A percentile compares a stretch with the other conserved stretches of the same genome.
Evolutionary conservation across 148 eudicot species (phyloP).

Genomic region (Silene uniflora): DNA sequence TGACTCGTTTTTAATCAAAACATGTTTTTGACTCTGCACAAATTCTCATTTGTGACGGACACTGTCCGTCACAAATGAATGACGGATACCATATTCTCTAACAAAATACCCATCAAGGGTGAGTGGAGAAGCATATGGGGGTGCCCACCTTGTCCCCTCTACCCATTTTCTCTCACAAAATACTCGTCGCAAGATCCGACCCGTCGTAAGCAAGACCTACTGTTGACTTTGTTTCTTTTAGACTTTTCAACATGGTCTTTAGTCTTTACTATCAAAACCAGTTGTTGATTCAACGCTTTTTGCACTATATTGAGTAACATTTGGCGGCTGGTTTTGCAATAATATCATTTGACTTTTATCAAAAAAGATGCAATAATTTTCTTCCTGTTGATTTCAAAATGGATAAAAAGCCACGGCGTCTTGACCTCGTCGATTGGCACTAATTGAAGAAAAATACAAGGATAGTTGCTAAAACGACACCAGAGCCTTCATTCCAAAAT

Average conservation of each 20-base stretch:
- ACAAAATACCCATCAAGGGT: too few species aligned
- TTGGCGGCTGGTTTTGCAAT: slow-evolving; percentile 2
- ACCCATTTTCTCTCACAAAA: too few species aligned
- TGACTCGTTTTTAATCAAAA: slow-evolving; percentile 3
- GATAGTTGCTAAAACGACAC: background rate
- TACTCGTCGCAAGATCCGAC: too few species aligned
- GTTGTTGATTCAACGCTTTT: slow-evolving; percentile 5
- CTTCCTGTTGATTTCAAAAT: background rate
- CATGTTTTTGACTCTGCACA: slow-evolving; percentile 12
- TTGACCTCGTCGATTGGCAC: background rate
- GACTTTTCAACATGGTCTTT: slow-evolving; percentile 2
- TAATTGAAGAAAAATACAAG: background rate
- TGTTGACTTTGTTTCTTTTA: slow-evolving; percentile 5
- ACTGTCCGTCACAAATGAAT: too few species aligned
- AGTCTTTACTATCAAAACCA: background rate
- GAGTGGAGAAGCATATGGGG: too few species aligned
- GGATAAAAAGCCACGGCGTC: too few species aligned
- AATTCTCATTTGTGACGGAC: too few species aligned
- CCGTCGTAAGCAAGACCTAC: too few species aligned
- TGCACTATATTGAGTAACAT: background rate
- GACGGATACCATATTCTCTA: too few species aligned
- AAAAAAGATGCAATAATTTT: background rate
- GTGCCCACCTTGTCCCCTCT: too few species aligned
- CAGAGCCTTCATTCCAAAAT: background rate
- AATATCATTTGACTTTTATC: background rate